Conservation (phyloP, 1,139 yeast genomes). For the Saccharomyces hybrid region DNA sequence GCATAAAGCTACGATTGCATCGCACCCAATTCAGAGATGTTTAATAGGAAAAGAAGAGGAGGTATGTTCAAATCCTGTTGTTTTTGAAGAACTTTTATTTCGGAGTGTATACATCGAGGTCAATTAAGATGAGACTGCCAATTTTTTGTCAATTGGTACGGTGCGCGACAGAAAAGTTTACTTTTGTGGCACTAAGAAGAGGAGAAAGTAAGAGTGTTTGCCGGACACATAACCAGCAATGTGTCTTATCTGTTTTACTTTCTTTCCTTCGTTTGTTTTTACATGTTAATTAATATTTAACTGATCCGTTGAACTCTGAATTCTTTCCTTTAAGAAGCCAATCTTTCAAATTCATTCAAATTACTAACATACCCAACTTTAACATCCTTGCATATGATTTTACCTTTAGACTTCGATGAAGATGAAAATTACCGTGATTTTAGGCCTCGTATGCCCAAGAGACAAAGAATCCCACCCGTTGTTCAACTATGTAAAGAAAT, state of each 20-base stretch:
- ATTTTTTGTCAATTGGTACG: not conserved
- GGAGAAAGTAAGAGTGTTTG: not conserved
- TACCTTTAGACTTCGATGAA: constrained; percentile 25
- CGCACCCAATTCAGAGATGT: constrained; percentile 12
- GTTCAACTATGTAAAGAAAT: constrained; percentile 37
- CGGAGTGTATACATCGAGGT: constrained; percentile 1
- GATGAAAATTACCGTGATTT: constrained; percentile 30
- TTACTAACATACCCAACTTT: constrained; percentile 5
- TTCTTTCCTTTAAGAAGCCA: too few species aligned
- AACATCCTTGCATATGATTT: constrained; percentile 13
- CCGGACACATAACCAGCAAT: too few species aligned
- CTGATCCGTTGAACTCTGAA: too few species aligned
- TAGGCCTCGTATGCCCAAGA: constrained; percentile 30
- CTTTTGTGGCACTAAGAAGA: not conserved
- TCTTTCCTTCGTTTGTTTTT: not conserved
- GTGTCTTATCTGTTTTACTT: not conserved
- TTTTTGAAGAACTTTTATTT: not conserved
- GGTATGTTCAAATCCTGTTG: constrained; percentile 11
- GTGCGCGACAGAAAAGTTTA: not conserved
- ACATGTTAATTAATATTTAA: too few species aligned
- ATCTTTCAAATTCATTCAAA: not conserved
- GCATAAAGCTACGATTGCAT: not conserved
- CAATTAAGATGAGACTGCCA: not conserved
- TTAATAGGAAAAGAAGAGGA: constrained; percentile 29
- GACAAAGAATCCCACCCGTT: constrained; percentile 36